Evolutionary conservation across 306 rosid species (phyloP).

Genomic region (Parietaria judaica): DNA sequence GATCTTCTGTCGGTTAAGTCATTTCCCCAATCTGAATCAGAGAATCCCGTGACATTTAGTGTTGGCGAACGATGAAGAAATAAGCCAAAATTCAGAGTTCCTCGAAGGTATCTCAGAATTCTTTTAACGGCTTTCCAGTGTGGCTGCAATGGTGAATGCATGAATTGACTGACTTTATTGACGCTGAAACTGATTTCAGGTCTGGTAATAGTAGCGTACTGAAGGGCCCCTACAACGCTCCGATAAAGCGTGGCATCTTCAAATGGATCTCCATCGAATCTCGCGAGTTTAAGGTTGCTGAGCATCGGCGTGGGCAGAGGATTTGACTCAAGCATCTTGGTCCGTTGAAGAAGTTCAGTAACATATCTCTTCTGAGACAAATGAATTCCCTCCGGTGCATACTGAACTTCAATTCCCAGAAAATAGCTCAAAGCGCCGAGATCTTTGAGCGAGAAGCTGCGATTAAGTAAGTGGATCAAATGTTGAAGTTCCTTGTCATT

Average conservation of each 20-base stretch:
- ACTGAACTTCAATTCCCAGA: background rate
- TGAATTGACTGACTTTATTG: background rate
- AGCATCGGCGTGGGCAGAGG: background rate
- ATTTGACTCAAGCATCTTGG: background rate
- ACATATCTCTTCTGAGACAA: background rate
- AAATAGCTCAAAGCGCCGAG: background rate
- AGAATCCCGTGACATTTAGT: no score
- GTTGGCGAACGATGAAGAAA: no score
- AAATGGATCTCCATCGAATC: background rate
- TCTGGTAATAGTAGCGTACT: background rate
- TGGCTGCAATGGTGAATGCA: no score
- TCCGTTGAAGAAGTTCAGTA: background rate
- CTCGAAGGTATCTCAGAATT: no score
- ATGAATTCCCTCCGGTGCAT: background rate
- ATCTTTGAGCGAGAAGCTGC: background rate
- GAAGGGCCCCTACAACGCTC: background rate
- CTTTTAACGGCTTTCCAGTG: no score
- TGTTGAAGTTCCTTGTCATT: background rate
- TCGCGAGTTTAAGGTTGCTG: background rate
- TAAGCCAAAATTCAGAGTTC: no score
- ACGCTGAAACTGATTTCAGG: background rate
- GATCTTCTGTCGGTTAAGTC: no score
- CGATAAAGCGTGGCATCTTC: background rate
- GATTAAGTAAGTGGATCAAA: background rate
- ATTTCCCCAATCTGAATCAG: no score